phyloP scores from a whole-genome alignment of 2,329 filamentous ascomycete species.

The Penicillium janthinellum region DNA sequence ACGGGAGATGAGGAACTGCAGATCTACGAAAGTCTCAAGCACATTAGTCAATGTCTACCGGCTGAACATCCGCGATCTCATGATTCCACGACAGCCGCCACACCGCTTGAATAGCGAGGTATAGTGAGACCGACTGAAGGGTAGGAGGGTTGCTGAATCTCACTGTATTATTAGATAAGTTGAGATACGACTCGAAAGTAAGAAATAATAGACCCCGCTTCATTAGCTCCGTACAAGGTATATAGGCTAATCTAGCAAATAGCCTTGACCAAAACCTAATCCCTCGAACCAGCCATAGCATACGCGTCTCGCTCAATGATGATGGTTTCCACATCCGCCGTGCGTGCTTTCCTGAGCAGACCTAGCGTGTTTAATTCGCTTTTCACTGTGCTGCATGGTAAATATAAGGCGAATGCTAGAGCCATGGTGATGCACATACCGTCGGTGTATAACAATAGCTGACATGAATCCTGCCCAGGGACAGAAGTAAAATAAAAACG shows the following conservation, averaged over 20 bases:
- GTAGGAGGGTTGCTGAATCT: not conserved
- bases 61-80: no score
- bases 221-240: no score
- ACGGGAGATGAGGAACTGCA: no score
- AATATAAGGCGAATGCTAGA: not conserved
- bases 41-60: no score
- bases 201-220: no score
- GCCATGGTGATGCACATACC: constrained; percentile 9
- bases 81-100: no score
- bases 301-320: constrained; percentile 5
- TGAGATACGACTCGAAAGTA: no score
- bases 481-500: constrained; percentile 49
- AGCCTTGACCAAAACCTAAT: not conserved
- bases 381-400: not conserved
- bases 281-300: not conserved
- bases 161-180: not conserved
- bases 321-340: constrained; percentile 18
- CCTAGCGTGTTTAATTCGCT: not conserved
- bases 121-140: not conserved
- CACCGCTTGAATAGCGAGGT: not conserved
- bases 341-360: constrained; percentile 3
- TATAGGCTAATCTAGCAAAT: not conserved
- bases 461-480: constrained; percentile 42
- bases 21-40: no score
- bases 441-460: constrained; percentile 23